Evolutionary conservation across 2,329 filamentous ascomycete species (phyloP).

Genomic region (Thermothelomyces thermophilus): DNA sequence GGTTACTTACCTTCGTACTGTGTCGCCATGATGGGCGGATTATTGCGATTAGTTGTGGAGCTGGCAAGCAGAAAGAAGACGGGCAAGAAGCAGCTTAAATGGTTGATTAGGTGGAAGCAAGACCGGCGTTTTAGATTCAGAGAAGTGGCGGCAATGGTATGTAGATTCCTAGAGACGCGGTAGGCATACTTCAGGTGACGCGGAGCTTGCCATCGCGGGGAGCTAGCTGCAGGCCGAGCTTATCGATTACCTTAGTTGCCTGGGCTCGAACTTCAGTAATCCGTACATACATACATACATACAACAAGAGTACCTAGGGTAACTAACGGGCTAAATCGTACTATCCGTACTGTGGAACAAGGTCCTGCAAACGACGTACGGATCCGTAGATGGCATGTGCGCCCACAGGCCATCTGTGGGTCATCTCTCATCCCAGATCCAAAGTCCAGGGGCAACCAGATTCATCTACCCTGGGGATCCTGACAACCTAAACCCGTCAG

Average conservation of each 20-base stretch:
- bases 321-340: too few species aligned
- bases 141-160: too few species aligned
- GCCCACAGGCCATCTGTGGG: too few species aligned
- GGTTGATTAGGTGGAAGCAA: background rate
- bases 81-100: background rate
- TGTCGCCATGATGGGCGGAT: conserved; percentile 40
- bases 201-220: conserved; percentile 21
- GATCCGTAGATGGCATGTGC: too few species aligned
- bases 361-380: too few species aligned
- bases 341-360: too few species aligned
- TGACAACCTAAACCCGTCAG: too few species aligned
- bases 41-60: background rate
- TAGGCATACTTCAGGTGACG: conserved; percentile 25
- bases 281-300: too few species aligned
- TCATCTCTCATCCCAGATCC: background rate
- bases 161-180: background rate
- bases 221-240: background rate
- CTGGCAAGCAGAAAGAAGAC: background rate
- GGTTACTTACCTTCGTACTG: conserved; percentile 52
- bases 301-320: too few species aligned
- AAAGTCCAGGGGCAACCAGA: background rate
- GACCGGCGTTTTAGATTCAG: too few species aligned
- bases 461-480: too few species aligned
- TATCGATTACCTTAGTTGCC: conserved; percentile 15
- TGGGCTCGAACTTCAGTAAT: too few species aligned